Evolutionary conservation across 208 protist species (phyloP), one percentile per base, ranked within the genome.

Genomic region (Crithidia bombi): DNA sequence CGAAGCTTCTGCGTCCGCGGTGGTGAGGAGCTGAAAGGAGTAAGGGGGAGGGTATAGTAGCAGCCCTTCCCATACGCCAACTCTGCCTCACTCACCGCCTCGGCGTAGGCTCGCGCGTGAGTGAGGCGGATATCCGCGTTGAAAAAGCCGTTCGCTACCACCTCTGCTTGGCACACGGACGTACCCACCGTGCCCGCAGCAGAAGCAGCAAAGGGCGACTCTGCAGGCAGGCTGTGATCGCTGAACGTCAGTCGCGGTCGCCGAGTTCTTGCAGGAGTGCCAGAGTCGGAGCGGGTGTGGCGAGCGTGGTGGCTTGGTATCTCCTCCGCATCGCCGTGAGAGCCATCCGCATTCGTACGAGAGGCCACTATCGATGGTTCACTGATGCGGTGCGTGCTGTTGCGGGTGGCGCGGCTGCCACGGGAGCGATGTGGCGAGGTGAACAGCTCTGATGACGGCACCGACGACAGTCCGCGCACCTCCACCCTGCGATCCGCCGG

Each of bases 71-170:
- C 57, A 26, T 65, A 73, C 35, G 47, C 49, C 1, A 10, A 33
- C 23, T 49, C 47, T 1, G 67, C 57, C 17, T 7, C 59, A 14
- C 21, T 14, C 17, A 23, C 28, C 32, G 46, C 39, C 47, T 14
- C 17, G 32, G 23, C 56, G 21, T 65, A 0, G 25, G 36, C 21
- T 12, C 28, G 49, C 10, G 39, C 14, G 21, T 49, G 25, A 9
- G 32, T 10, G 21, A 17, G 15, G 26, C 39, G 65, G 6, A 39
- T 9, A 9, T 49, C 46, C 6, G 46, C 43, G 58, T 44, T 66
- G 49, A 59, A 73, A 50, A 73, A 66, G 21, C 68, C 58, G 51
- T 61, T 73, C 26, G 57, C 58, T 11, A 73, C 68, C 36, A 73
- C n/a, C 49, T 50, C 50, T 7, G 56, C 68, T 21, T 39, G n/a